Base-by-base conservation (phyloP, 106 monocot species). In the Allium sativum region DNA sequence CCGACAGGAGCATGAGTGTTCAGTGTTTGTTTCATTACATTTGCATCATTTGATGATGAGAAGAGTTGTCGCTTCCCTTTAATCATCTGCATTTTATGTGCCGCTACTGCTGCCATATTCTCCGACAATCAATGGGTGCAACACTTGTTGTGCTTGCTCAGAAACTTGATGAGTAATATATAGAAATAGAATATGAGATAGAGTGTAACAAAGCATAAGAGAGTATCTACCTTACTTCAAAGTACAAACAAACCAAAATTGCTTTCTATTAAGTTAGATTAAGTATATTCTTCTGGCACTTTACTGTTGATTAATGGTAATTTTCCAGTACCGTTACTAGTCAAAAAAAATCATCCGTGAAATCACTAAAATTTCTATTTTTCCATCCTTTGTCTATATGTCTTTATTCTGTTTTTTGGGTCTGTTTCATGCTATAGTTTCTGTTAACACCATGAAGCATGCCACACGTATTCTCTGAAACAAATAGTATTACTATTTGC, bases 1-100 rank as follows among this genome's bases (percentile, higher is more conserved):
- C 87, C 86, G 18, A 87, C 87, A 2, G 92, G 92, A 21, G 72
- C 15, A 52, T 92, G 92, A 3, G 87, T 92, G 7, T 73, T 78
- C 9, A 70, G 58, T 45, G 87, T 77, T 69, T 92, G 87, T 65
- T 81, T 92, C 83, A 86, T 71, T 6, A 92, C 66, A 0, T 48
- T 22, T 22, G 44, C 74, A 41, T 92, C 86, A 19, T 92, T 83
- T 0, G 92, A 87, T 3, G 83, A 64, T 0, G 86, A 68, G 73
- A 87, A 84, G 42, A 80, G 61, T 62, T 81, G 83, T 40, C 92
- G 80, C 21, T 92, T 80, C 40, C 73, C 68, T 68, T 65, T 78
- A 21, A 74, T 61, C 44, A 76, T 43, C 12, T 77, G 82, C 78
- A 75, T 65, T 68, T 72, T 82, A 31, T 79, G 79, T 15, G 59